Evolutionary conservation across 202 grass and related monocot species (phyloP), one percentile per base, ranked within the genome.

Genomic region (Brachypodium distachyon): DNA sequence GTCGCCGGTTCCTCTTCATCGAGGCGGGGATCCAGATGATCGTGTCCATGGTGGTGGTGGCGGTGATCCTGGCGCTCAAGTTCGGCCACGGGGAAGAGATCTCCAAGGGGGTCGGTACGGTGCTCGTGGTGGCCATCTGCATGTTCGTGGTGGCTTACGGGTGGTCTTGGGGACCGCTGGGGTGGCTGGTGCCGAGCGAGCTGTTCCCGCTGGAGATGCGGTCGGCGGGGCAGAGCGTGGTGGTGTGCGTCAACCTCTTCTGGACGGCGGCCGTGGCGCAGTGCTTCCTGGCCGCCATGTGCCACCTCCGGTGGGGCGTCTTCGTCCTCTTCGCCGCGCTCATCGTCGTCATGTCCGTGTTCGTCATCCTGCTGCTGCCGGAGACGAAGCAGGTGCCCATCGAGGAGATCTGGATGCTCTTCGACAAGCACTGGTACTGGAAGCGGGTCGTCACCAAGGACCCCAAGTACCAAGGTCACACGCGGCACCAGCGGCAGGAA

Each of bases 381-480:
- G 96, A 98, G 87, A 98, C 96, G 2, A 98, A 98, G 89, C 96
- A 98, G 74, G 80, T 98, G 76, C 91, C 96, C 46, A 99, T 99
- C 67, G 96, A 99, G 83, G 96, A 99, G 87, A 85, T 99, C 19
- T 92, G 89, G 72, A 78, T 81, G 76, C 87, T 99, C 2, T 99
- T 94, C 29, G 91, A 99, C 80, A 90, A 83, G 36, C 91, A 99
- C 69, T 99, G 96, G 91, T 99, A 90, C 77, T 99, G 96, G 96
- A 99, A 92, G 83, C 70, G 76, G 25, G 54, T 95, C 18, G 91
- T 98, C 10, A 72, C 66, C 4, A 88, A 79, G 73, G 94, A 97
- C 23, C 71, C 53, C 3, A 84, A 82, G 73, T 72, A 69, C 33
- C 83, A 82, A 29, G 70, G 72, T 0, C 85, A 83, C 74, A n/a